A percentile compares a stretch with the other conserved stretches of the same genome.
Conservation (phyloP, 106 monocot genomes). For the Allium sativum region DNA sequence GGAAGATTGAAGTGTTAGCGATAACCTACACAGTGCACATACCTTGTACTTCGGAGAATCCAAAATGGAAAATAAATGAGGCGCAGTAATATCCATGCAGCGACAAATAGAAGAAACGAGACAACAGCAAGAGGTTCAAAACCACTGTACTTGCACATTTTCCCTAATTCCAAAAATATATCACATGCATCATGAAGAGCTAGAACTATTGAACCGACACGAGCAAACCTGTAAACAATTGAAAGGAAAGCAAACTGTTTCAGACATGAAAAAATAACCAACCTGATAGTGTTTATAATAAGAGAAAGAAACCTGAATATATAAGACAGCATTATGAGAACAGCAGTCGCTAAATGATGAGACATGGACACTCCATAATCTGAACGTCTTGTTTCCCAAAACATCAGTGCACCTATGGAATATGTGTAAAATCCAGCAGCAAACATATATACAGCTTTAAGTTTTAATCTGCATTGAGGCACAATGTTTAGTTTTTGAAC, state of each 20-base stretch:
- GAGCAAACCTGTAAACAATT: slow-evolving; percentile 54
- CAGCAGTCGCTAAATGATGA: slow-evolving; percentile 71
- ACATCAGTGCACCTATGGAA: slow-evolving; percentile 84
- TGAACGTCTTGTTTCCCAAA: slow-evolving; percentile 92
- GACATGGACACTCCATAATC: slow-evolving; percentile 88
- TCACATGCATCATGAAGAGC: slow-evolving; percentile 95
- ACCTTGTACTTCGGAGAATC: slow-evolving; percentile 91
- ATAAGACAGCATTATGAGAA: slow-evolving; percentile 81
- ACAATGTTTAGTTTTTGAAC: too few relatives aligned
- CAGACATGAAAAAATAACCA: background rate
- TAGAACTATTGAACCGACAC: slow-evolving; percentile 85
- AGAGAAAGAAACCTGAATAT: slow-evolving; percentile 50
- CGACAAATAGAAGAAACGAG: slow-evolving; percentile 60
- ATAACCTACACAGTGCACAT: background rate
- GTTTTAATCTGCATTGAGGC: slow-evolving; percentile 37
- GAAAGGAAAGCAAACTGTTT: background rate
- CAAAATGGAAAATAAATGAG: slow-evolving; percentile 81
- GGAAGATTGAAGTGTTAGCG: too few relatives aligned
- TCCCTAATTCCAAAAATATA: slow-evolving; percentile 82
- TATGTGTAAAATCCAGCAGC: slow-evolving; percentile 88
- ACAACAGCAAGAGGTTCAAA: slow-evolving; percentile 44
- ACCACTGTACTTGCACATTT: slow-evolving; percentile 87
- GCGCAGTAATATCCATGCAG: slow-evolving; percentile 67
- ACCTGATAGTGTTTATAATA: background rate
- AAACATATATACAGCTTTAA: slow-evolving; percentile 81